A percentile compares a stretch with the other conserved stretches of the same genome.
These are phyloP conservation scores for Apiospora phragmitis DNA, from an alignment of 2,329 filamentous ascomycete species.

Conservation along the genomic window DNA sequence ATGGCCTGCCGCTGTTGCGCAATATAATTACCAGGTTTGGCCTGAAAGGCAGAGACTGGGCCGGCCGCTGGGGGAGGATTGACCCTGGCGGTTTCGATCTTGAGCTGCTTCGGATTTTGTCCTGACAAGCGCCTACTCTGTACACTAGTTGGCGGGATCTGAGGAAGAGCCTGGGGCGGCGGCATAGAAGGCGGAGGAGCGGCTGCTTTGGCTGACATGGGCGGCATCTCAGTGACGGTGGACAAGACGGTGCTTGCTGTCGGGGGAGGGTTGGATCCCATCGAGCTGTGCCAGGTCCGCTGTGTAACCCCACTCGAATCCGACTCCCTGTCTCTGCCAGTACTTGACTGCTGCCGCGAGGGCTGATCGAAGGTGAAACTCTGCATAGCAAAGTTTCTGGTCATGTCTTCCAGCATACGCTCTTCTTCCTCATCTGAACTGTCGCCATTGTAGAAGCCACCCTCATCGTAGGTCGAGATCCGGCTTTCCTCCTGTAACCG, in stretches of 20 bases:
- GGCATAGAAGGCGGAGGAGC: slow-evolving; percentile 43
- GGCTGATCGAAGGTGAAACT: slow-evolving; percentile 76
- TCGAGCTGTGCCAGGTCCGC: slow-evolving; percentile 79
- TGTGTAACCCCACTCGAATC: slow-evolving; percentile 79
- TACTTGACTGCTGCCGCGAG: slow-evolving; percentile 57
- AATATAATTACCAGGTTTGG: slow-evolving; percentile 37
- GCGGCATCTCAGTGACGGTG: slow-evolving; percentile 66
- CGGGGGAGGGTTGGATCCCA: slow-evolving; percentile 69
- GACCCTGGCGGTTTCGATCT: slow-evolving; percentile 74
- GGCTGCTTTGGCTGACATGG: slow-evolving; percentile 16
- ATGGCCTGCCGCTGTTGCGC: slow-evolving; percentile 44
- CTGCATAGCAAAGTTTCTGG: slow-evolving; percentile 77
- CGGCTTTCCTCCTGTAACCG: slow-evolving; percentile 36
- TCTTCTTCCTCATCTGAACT: slow-evolving; percentile 73
- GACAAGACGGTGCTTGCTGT: slow-evolving; percentile 69
- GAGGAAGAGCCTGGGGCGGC: slow-evolving; percentile 48
- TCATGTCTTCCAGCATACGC: slow-evolving; percentile 83
- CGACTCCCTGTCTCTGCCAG: slow-evolving; percentile 71
- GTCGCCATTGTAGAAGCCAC: slow-evolving; percentile 64
- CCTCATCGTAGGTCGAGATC: slow-evolving; percentile 33
- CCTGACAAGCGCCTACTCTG: slow-evolving; percentile 78
- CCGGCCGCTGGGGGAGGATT: slow-evolving; percentile 22
- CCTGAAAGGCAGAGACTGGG: slow-evolving; percentile 25
- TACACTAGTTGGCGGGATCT: slow-evolving; percentile 53
- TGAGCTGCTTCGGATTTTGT: slow-evolving; percentile 77